A percentile compares a stretch with the other conserved stretches of the same genome.
Evolutionary conservation across 1,284 basidiomycete species (phyloP).

Genomic region (Cryptococcus deneoformans): DNA sequence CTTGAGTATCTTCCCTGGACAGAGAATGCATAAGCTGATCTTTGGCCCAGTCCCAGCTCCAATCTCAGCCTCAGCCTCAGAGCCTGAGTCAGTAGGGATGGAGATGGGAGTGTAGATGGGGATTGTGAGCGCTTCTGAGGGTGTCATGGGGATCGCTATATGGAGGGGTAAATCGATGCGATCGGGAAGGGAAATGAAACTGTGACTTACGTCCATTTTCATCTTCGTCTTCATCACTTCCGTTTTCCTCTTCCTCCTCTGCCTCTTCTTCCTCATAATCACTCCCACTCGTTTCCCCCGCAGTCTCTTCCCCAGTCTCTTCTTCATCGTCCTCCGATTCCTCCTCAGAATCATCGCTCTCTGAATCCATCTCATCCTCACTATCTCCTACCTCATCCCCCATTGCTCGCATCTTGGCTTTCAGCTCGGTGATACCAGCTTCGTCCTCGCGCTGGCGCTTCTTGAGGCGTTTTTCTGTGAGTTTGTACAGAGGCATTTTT

Average conservation of each 20-base stretch:
- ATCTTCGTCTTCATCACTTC: neutral
- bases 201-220: neutral
- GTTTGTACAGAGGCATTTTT: conserved; percentile 65
- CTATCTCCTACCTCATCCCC: conserved; percentile 17
- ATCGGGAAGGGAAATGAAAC: too few relatives aligned
- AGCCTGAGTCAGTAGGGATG: neutral
- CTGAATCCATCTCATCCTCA: conserved; percentile 14
- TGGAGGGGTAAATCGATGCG: too few relatives aligned
- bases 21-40: conserved; percentile 64
- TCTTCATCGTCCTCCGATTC: conserved; percentile 25
- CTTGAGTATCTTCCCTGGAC: conserved; percentile 71
- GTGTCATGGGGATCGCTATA: conserved; percentile 54
- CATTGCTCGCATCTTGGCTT: conserved; percentile 57
- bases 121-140: conserved; percentile 60
- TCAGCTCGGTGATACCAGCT: conserved; percentile 61
- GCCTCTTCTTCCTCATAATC: conserved; percentile 54
- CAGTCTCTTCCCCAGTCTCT: neutral
- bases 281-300: neutral
- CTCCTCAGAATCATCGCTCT: conserved; percentile 28
- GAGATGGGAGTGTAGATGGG: conserved; percentile 61
- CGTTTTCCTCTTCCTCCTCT: conserved; percentile 50
- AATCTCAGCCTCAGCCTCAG: neutral
- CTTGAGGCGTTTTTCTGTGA: conserved; percentile 65
- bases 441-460: conserved; percentile 66
- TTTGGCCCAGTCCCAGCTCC: neutral